Evolutionary conservation across 2,329 filamentous ascomycete species (phyloP), one percentile per base, ranked within the genome.

Genomic region (Leptodontidium sp.): DNA sequence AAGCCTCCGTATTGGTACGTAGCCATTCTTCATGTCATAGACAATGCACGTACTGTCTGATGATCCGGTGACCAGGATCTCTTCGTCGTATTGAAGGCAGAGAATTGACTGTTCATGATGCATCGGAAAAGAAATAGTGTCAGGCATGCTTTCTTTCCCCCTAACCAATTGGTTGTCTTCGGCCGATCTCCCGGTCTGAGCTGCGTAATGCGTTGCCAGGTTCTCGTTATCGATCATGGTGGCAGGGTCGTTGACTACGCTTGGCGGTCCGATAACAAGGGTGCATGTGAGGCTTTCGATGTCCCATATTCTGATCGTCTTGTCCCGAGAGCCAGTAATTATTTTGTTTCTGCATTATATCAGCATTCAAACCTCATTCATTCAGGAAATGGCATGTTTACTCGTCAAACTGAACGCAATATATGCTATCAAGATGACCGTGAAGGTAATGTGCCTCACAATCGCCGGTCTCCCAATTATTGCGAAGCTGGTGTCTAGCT

Each of bases 381-480:
- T 11, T 8, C 9, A 21, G 47, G 8, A n/a, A 21, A 45, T n/a
- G n/a, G 32, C 9, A 38, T 45, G 84, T 90, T 75, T 86, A 94
- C 91, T 98, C 95, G 79, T 99, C 96, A 79, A 98, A 99, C 78
- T 99, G 96, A 67, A 97, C 88, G 80, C 96, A 99, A 82, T 99
- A 99, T 67, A 99, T 97, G 73, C 94, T 98, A 79, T 99, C 96
- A 32, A 90, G 90, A 79, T 99, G 96, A 1, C 96, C 96, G 75
- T 96, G 93, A 26, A 99, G 86, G 79, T 98, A 98, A 66, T 97
- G 89, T 0, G 93, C 91, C 57, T 89, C 90, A 9, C 94, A 93
- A 73, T 90, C 90, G 66, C 92, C 91, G 62, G 90, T 84, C 75
- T 88, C 90, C 96, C 96, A 99, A 71, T 92, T 89, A 72, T 85